phyloP scores from a whole-genome alignment of 306 rosid genomes.

The Rosa multiflora region DNA sequence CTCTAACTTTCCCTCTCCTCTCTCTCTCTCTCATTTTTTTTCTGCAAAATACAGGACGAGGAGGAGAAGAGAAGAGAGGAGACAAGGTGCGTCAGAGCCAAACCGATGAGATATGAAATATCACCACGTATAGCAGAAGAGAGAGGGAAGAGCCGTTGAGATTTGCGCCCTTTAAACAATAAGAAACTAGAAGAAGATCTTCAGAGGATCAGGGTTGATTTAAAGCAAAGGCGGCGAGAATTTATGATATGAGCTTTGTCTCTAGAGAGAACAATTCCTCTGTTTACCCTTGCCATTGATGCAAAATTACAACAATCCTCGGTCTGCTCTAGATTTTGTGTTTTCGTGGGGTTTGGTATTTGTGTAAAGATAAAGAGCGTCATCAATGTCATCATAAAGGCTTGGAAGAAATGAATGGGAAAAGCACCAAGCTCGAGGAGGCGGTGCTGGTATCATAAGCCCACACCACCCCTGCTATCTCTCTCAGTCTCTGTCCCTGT shows the following conservation, averaged over 20 bases:
- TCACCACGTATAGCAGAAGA: slow-evolving; percentile 3
- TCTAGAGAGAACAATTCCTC: not conserved
- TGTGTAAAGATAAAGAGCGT: slow-evolving; percentile 30
- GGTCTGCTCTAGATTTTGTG: not conserved
- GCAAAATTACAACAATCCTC: not conserved
- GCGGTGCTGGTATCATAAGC: slow-evolving; percentile 12
- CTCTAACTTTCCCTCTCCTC: slow-evolving; percentile 13
- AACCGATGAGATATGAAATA: slow-evolving; percentile 4
- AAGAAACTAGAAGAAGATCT: slow-evolving; percentile 36
- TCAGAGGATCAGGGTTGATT: slow-evolving; percentile 50
- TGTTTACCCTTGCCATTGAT: not conserved
- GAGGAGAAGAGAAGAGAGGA: not conserved
- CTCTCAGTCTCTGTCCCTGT: not conserved
- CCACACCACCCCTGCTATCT: slow-evolving; percentile 8
- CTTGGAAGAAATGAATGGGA: slow-evolving; percentile 35
- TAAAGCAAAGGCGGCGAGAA: slow-evolving; percentile 81
- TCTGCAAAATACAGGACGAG: slow-evolving; percentile 29
- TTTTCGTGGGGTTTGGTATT: slow-evolving; percentile 1
- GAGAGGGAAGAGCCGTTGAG: slow-evolving; percentile 40
- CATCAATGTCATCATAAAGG: slow-evolving; percentile 42
- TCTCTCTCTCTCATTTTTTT: not conserved
- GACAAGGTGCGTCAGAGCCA: slow-evolving; percentile 48
- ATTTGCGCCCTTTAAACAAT: slow-evolving; percentile 47
- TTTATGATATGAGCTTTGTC: slow-evolving; percentile 35
- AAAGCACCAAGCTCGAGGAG: slow-evolving; percentile 28